Evolutionary conservation across 192 early-diverging fungal species (phyloP).

Genomic region (Pilaira anomala): DNA sequence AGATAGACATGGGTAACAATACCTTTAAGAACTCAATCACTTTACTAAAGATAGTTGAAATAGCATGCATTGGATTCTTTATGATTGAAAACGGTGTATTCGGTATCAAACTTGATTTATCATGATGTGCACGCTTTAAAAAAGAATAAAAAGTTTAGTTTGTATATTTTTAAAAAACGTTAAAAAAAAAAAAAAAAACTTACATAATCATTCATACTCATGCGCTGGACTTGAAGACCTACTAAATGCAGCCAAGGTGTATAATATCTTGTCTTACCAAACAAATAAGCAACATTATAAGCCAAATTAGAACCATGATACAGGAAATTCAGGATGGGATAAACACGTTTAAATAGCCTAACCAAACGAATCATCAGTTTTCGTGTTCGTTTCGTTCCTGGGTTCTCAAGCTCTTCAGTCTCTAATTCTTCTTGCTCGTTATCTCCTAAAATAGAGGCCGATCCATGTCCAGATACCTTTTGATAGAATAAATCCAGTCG

Average conservation of each 20-base stretch:
- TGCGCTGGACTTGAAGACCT: conserved; percentile 73
- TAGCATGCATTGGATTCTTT: conserved; percentile 13
- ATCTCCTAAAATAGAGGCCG: conserved; percentile 63
- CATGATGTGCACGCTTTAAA: conserved; percentile 23
- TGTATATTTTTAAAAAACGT: no score
- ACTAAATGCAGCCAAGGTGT: conserved; percentile 82
- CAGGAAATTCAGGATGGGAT: conserved; percentile 69
- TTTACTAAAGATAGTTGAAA: conserved; percentile 42
- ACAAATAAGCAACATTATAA: conserved; percentile 82
- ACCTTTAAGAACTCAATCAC: conserved; percentile 73
- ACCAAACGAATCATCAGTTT: conserved; percentile 28
- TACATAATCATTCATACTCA: conserved; percentile 83
- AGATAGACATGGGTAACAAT: conserved; percentile 82
- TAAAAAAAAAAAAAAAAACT: conserved; percentile 23
- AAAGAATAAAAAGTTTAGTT: conserved; percentile 7
- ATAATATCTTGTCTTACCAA: conserved; percentile 77
- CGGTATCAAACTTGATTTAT: conserved; percentile 13
- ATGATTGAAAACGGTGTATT: conserved; percentile 8
- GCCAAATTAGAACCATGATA: conserved; percentile 63
- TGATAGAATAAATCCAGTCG: conserved; percentile 76
- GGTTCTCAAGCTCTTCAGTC: conserved; percentile 22
- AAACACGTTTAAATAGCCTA: conserved; percentile 52
- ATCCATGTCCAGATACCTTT: conserved; percentile 56
- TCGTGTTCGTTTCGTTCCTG: background rate
- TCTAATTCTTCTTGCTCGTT: conserved; percentile 43